These are phyloP conservation scores for Kregervanrija pseudodelftensis DNA, from an alignment of 805 yeast genomes.

Conservation along the genomic window DNA sequence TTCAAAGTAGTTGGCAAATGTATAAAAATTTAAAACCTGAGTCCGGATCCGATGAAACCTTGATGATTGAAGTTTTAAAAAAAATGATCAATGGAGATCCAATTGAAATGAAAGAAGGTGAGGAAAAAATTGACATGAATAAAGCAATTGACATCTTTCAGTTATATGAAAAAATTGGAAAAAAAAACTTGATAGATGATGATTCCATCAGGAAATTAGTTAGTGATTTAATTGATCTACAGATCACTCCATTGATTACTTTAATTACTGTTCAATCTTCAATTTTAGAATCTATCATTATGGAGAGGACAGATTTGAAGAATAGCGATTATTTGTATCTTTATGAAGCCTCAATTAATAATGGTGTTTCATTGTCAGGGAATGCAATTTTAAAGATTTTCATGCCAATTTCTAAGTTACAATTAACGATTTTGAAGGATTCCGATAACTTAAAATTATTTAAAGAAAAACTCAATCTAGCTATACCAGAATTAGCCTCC, in stretches of 20 bases:
- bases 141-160: conserved; percentile 11
- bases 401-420: conserved; percentile 19
- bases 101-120: conserved; percentile 17
- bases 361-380: conserved; percentile 13
- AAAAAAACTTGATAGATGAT: conserved; percentile 10
- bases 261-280: conserved; percentile 9
- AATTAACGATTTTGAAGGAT: conserved; percentile 3
- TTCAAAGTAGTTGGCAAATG: conserved; percentile 27
- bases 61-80: conserved; percentile 6
- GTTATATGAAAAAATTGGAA: conserved; percentile 9
- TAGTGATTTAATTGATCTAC: conserved; percentile 13
- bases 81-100: conserved; percentile 19
- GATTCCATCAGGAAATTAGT: conserved; percentile 9
- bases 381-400: conserved; percentile 9
- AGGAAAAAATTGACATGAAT: conserved; percentile 9
- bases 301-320: conserved; percentile 5
- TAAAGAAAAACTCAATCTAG: conserved; percentile 1
- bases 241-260: conserved; percentile 12
- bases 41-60: conserved; percentile 5
- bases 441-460: conserved; percentile 10
- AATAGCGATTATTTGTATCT: conserved; percentile 17
- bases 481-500: conserved; percentile 3
- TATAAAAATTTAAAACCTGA: conserved; percentile 12
- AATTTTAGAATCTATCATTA: conserved; percentile 8
- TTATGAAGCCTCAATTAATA: conserved; percentile 11